Conservation (phyloP, 495 filamentous ascomycete genomes). For the Achaetomiella virescens region DNA sequence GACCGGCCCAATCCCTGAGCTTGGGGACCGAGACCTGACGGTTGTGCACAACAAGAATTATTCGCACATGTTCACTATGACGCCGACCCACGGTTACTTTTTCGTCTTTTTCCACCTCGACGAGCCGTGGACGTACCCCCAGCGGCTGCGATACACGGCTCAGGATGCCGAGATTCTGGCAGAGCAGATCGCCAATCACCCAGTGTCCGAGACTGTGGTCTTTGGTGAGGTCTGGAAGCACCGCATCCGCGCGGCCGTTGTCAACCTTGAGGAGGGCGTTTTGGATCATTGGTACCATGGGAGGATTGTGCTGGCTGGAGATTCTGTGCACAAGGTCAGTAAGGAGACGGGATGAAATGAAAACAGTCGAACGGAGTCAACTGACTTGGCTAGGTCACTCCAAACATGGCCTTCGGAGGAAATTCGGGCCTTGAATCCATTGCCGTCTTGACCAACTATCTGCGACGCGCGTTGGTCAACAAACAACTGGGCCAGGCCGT, state of each 20-base stretch:
- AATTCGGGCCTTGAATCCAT: too few relatives aligned
- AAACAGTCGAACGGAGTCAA: too few relatives aligned
- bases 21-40: too few relatives aligned
- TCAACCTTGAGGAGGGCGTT: conserved; percentile 32
- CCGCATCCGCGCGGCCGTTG: conserved; percentile 3
- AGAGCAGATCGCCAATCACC: conserved; percentile 14
- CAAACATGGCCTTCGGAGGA: too few relatives aligned
- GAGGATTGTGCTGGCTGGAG: conserved; percentile 28
- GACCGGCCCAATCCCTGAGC: too few relatives aligned
- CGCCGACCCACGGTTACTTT: conserved; percentile 4
- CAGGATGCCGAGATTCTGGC: conserved; percentile 24
- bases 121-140: conserved; percentile 20
- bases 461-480: too few relatives aligned
- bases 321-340: too few relatives aligned
- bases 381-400: too few relatives aligned
- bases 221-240: conserved; percentile 31
- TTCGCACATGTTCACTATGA: conserved; percentile 27
- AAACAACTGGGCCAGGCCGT: too few relatives aligned
- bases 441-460: too few relatives aligned
- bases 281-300: conserved; percentile 26
- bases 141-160: conserved; percentile 18
- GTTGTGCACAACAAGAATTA: too few relatives aligned
- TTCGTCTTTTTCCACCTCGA: conserved; percentile 16
- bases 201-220: conserved; percentile 18
- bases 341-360: too few relatives aligned